Base-by-base conservation (phyloP, 257 asterid genomes). In the Buddleja alternifolia region DNA sequence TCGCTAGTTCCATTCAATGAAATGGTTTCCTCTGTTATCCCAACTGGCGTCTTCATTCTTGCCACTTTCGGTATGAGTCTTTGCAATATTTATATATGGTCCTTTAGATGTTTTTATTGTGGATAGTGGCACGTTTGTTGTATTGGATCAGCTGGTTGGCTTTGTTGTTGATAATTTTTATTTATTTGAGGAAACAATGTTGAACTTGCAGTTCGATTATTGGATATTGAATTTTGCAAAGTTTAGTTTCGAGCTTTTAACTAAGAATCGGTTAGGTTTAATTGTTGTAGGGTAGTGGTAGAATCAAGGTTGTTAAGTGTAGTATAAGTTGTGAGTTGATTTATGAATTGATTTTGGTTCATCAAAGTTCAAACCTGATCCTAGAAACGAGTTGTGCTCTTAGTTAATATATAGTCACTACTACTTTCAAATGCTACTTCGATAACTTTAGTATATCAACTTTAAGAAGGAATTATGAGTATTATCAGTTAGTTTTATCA, bases 31-130 rank as follows among this genome's bases (percentile, higher is more conserved):
- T 72, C 65, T 57, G 60, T 84, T 70, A 72, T 84, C 42, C 96
- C 99, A 9, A 87, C 85, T 5, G 97, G 96, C 54, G 88, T 95
- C 21, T 84, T 87, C 63, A 73, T 86, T 25, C 82, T 89, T 36
- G 87, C 73, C 34, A 79, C 90, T 47, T 90, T 87, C n/a, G 99
- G 99, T 93, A 90, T 72, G 80, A 66, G 11, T 70, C 63, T 61
- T 69, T 29, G 9, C 44, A 37, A 62, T n/a, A n/a, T n/a, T n/a
- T 15, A 42, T 12, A 2, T 67, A 1, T 25, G 4, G 10, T 54
- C 25, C 32, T 60, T 29, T 50, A 44, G 73, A 48, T 47, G 42
- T 32, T 59, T n/a, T n/a, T 70, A 57, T 60, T 42, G 12, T 66
- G 58, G 73, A 60, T 52, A 12, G 78, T 71, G 47, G 40, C 6